Percentiles rank a stretch among this genome's conserved stretches.
phyloP scores from a whole-genome alignment of 2,329 filamentous ascomycete species.

The Escovopsis sp. region DNA sequence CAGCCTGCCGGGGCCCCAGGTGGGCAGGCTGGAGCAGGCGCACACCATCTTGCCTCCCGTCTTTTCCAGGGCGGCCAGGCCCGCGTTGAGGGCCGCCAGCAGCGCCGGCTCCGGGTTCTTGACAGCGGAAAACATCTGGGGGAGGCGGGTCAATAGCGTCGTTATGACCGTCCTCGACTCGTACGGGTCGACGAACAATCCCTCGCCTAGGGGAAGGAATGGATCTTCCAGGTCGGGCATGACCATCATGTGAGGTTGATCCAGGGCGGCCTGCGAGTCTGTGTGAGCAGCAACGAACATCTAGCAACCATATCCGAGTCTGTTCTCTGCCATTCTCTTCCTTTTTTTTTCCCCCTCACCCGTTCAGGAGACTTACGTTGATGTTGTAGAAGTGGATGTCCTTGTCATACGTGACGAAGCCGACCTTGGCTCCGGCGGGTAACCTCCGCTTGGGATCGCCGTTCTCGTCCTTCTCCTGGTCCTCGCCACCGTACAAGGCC shows the following conservation, averaged over 20 bases:
- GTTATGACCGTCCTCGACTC: constrained; percentile 80
- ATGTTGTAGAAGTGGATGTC: constrained; percentile 98
- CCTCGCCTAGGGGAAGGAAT: constrained; percentile 81
- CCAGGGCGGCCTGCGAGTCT: constrained; percentile 45
- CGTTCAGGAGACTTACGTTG: constrained; percentile 40
- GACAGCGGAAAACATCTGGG: constrained; percentile 70
- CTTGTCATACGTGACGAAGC: constrained; percentile 91
- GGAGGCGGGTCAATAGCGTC: constrained; percentile 70
- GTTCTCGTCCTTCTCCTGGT: constrained; percentile 32
- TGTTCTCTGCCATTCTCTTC: no score
- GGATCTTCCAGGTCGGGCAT: constrained; percentile 97
- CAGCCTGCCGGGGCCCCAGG: constrained; percentile 76
- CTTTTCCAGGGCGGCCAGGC: constrained; percentile 64
- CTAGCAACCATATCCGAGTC: not conserved
- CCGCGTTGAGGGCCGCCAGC: constrained; percentile 70
- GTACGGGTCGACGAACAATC: constrained; percentile 86
- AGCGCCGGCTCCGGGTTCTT: constrained; percentile 88
- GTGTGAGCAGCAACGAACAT: no score
- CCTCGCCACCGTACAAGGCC: constrained; percentile 64
- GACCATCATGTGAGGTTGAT: constrained; percentile 93
- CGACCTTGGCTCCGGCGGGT: constrained; percentile 71
- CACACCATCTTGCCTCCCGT: constrained; percentile 91
- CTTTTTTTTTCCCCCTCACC: not conserved
- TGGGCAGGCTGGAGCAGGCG: constrained; percentile 75
- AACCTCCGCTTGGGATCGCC: constrained; percentile 42